Evolutionary conservation across 345 rosid genomes (phyloP).

Genomic region (Citrus sp.): DNA sequence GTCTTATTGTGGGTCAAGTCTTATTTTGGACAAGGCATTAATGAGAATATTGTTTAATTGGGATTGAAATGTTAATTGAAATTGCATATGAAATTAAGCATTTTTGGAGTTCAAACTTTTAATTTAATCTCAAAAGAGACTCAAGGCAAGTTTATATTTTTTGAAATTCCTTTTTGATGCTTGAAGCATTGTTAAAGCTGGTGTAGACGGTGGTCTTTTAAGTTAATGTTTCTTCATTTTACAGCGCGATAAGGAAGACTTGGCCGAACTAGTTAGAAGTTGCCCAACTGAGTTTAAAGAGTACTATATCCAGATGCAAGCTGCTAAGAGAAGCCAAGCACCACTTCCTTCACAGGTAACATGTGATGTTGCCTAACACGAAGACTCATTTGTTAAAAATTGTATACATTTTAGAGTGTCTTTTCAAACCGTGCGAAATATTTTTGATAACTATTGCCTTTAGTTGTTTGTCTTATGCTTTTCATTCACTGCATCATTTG

Average conservation of each 20-base stretch:
- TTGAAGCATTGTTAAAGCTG: constrained; percentile 4
- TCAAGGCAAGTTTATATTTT: not conserved
- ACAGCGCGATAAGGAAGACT: constrained; percentile 91
- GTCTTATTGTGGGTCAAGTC: not conserved
- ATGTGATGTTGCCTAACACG: not conserved
- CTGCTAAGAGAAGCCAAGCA: constrained; percentile 89
- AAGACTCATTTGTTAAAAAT: not conserved
- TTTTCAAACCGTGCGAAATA: not conserved
- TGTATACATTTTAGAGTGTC: not conserved
- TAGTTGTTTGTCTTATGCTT: not conserved
- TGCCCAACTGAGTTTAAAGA: constrained; percentile 79
- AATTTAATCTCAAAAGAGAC: not conserved
- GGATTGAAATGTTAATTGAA: not conserved
- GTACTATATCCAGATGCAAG: constrained; percentile 93
- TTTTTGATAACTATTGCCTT: not conserved
- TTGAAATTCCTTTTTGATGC: not conserved
- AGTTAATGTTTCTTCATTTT: constrained; percentile 12
- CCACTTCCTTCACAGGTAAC: constrained; percentile 86
- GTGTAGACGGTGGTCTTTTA: not conserved
- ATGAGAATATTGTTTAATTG: not conserved
- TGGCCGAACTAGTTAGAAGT: constrained; percentile 69
- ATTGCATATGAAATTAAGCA: not conserved
- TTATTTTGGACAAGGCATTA: not conserved
- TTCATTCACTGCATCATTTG: not conserved
- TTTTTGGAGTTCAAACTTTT: not conserved